Evolutionary conservation across 2,329 filamentous ascomycete genomes (phyloP), one percentile per base, ranked within the genome.

Genomic region (Xylaria sp.): DNA sequence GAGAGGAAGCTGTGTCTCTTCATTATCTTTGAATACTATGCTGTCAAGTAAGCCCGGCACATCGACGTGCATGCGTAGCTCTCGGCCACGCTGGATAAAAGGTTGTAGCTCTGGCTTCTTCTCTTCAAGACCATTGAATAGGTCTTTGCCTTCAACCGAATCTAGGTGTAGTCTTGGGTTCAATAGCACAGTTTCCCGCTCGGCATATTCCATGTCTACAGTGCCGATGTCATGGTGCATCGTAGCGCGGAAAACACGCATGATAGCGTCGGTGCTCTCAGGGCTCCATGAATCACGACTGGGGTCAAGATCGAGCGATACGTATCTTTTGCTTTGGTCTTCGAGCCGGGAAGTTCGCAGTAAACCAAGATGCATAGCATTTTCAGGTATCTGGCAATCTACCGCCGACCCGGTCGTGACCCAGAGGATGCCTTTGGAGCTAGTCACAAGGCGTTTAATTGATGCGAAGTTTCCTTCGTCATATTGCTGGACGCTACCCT

Each of bases 271-370:
- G 34, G n/a, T 41, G 6, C 46, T 44, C 28, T 34, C 56, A 10
- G 9, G n/a, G 37, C 20, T 41, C 66, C 69, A 64, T 2, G 66
- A n/a, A 54, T 54, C n/a, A 15, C 46, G 37, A 31, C 25, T 15
- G 25, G 73, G 72, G 31, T 77, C 76, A 5, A 77, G 65, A 41
- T 78, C 76, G 10, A 78, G 64, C 0, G 74, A 68, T 13, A 75
- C n/a, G 60, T 72, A 75, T 2, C 48, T 66, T 7, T 65, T 67
- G 3, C 71, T 70, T 2, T 54, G 34, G 44, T 76, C 63, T 57
- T 78, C 76, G n/a, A 67, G 69, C 6, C 76, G 69, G 28, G 76
- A 61, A 6, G 54, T 55, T 7, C 76, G 74, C 31, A 76, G 54
- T n/a, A 77, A 59, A 10, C 76, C 76, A 0, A 62, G 62, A 63